These are phyloP conservation scores for Chlamydomonas urium DNA, from an alignment of 139 green algal species.

Conservation along the genomic window DNA sequence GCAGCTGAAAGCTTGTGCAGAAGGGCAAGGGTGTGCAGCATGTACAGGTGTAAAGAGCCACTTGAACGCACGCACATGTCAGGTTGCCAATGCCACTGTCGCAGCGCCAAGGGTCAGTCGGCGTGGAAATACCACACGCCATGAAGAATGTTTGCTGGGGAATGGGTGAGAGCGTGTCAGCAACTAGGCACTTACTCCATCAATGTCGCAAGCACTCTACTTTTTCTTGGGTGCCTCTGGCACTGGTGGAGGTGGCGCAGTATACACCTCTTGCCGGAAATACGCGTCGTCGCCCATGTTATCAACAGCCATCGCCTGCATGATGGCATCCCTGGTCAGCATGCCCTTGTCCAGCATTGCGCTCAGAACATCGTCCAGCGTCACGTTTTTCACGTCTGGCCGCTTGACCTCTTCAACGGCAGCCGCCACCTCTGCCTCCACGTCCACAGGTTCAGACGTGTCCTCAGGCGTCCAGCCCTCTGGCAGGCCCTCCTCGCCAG, in stretches of 20 bases:
- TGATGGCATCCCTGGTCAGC: constrained; percentile 43
- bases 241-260: neutral
- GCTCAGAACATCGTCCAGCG: constrained; percentile 49
- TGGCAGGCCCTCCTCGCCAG: constrained; percentile 5
- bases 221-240: neutral
- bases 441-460: constrained; percentile 28
- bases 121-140: no score
- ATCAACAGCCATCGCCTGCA: constrained; percentile 44
- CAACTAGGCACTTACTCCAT: no score
- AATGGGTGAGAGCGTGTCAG: no score
- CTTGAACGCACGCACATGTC: no score
- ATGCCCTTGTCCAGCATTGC: constrained; percentile 49
- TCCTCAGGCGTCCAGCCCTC: constrained; percentile 15
- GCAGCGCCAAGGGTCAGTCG: no score
- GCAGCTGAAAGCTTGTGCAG: no score
- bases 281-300: constrained; percentile 30
- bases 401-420: constrained; percentile 42
- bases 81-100: no score
- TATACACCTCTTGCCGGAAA: constrained; percentile 8
- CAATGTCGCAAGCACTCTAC: no score
- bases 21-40: no score
- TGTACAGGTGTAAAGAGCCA: no score
- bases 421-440: constrained; percentile 46
- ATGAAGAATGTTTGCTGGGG: no score
- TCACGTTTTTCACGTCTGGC: constrained; percentile 34